Base-by-base conservation (phyloP, 805 yeast genomes). In the Metschnikowia continentalis region DNA sequence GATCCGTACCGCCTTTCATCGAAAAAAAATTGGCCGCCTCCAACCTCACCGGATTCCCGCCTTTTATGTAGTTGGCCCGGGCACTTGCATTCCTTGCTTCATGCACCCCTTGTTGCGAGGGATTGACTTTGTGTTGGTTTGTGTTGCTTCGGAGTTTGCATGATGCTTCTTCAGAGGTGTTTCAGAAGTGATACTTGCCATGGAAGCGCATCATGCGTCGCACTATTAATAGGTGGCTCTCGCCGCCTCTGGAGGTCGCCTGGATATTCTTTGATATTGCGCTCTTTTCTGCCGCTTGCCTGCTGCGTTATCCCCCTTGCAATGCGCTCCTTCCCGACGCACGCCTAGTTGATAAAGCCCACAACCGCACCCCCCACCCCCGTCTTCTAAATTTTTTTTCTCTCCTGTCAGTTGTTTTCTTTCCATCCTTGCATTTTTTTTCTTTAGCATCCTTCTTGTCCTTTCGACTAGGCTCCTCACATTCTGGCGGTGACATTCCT, bases 321-420 rank as follows among this genome's bases (percentile, higher is more conserved):
- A n/a, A 44, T 44, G 40, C 47, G 38, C 47, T 35, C 47, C 47
- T 44, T 35, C 33, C 10, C 23, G 41, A 44, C 41, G 47, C 47
- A 44, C 33, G 35, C 37, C 7, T 35, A 35, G 23, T 44, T 44
- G 35, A 44, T 15, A 44, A 35, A 35, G 41, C 41, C 41, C 41
- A 15, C 26, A 35, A 35, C 37, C 38, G 46, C 46, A 32, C 46
- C 20, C 17, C 5, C 17, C 6, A 15, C 30, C 20, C 6, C 35
- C 30, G 30, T 26, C 11, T 26, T 26, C 6, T 13, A 6, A n/a
- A 8, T 5, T 2, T 39, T 40, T 40, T n/a, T 22, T 14, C 20
- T 20, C 10, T 32, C 26, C 6, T n/a, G 35, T 13, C 15, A 3
- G 7, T 13, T 17, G 4, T 7, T n/a, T 33, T n/a, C 8, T 7